Conservation (phyloP, 495 filamentous ascomycete species). For the Massariosphaeria phaeospora region DNA sequence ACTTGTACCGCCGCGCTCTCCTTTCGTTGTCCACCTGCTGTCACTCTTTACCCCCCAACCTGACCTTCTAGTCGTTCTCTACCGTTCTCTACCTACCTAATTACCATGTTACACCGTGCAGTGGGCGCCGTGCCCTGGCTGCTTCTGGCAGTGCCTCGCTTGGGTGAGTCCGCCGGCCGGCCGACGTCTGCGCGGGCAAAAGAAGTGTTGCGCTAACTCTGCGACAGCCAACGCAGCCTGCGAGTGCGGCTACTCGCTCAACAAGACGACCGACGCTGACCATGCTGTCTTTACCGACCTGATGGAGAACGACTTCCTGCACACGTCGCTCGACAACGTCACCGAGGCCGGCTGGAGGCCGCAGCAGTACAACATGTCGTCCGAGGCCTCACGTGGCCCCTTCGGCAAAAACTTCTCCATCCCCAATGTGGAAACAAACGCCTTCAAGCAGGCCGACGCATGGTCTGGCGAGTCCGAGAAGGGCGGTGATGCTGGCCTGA, state of each 20-base stretch:
- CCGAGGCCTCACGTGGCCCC: slow-evolving; percentile 50
- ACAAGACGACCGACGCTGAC: slow-evolving; percentile 34
- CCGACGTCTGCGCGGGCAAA: neutral
- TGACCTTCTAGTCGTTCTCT: slow-evolving; percentile 1
- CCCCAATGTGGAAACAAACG: slow-evolving; percentile 53
- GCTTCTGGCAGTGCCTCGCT: slow-evolving; percentile 22
- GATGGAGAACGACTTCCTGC: slow-evolving; percentile 64
- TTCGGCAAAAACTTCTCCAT: slow-evolving; percentile 59
- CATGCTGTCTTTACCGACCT: slow-evolving; percentile 58
- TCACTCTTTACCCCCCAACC: neutral
- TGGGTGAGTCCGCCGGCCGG: slow-evolving; percentile 3
- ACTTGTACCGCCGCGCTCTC: neutral
- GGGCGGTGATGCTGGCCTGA: slow-evolving; percentile 53
- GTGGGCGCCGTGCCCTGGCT: slow-evolving; percentile 19
- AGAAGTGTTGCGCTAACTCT: too few species aligned
- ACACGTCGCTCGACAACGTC: slow-evolving; percentile 45
- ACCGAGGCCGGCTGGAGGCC: slow-evolving; percentile 51
- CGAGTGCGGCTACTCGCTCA: slow-evolving; percentile 65
- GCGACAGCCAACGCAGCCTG: slow-evolving; percentile 51
- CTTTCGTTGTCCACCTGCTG: neutral
- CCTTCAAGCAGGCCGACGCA: slow-evolving; percentile 39
- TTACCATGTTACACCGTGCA: slow-evolving; percentile 11
- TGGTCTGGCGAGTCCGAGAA: slow-evolving; percentile 42
- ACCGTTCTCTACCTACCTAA: neutral
- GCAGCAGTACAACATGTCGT: slow-evolving; percentile 60